Conservation (phyloP, 768 basidiomycete species). For the Tulasnella sp. region DNA sequence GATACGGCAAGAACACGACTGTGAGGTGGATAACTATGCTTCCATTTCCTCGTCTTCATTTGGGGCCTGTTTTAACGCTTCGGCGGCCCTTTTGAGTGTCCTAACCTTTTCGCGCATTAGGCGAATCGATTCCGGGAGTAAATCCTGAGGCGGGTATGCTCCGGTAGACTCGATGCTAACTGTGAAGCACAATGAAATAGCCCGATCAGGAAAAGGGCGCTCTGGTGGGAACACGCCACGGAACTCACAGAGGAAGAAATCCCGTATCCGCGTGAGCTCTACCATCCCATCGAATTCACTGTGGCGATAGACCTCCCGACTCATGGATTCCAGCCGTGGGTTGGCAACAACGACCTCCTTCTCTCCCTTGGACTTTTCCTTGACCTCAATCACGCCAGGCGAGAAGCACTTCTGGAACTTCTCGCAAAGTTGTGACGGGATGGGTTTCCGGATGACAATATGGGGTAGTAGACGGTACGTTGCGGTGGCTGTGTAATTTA, state of each 20-base stretch:
- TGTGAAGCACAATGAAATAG: constrained; percentile 28
- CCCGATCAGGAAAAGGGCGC: background rate
- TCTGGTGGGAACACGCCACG: background rate
- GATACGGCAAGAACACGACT: background rate
- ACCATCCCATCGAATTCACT: constrained; percentile 82
- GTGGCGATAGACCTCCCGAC: constrained; percentile 84
- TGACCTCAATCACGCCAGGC: constrained; percentile 63
- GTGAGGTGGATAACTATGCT: background rate
- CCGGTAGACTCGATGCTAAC: constrained; percentile 90
- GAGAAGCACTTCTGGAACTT: constrained; percentile 88
- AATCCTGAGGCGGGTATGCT: constrained; percentile 72
- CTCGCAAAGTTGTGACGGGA: constrained; percentile 65
- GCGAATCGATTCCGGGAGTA: constrained; percentile 69
- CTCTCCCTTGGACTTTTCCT: constrained; percentile 40
- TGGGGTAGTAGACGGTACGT: constrained; percentile 88
- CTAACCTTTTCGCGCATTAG: constrained; percentile 67
- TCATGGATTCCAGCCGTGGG: constrained; percentile 75
- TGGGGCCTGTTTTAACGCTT: background rate
- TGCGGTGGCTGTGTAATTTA: constrained; percentile 64
- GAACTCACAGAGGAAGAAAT: constrained; percentile 84
- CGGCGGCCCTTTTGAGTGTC: constrained; percentile 8
- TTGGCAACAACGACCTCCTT: constrained; percentile 50
- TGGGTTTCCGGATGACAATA: constrained; percentile 60
- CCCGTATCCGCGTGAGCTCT: constrained; percentile 74
- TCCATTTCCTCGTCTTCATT: background rate